A percentile compares a stretch with the other conserved stretches of the same genome.
Conservation (phyloP, 2,329 filamentous ascomycete species). For the Emergomyces orientalis region DNA sequence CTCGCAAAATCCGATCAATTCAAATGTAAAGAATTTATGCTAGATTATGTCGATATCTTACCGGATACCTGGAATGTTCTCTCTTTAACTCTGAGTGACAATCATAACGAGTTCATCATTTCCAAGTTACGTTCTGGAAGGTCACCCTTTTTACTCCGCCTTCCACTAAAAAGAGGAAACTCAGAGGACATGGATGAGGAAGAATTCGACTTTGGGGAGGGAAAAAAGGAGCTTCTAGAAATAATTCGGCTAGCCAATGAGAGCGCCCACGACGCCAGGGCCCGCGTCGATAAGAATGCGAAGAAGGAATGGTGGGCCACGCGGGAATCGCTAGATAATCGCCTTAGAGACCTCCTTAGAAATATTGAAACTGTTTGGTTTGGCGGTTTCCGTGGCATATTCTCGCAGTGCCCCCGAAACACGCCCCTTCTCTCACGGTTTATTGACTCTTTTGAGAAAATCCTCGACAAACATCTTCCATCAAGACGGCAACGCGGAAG, state of each 20-base stretch:
- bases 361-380: constrained; percentile 93
- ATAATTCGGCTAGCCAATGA: constrained; percentile 75
- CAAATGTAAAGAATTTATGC: constrained; percentile 59
- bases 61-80: constrained; percentile 76
- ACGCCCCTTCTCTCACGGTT: constrained; percentile 63
- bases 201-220: constrained; percentile 73
- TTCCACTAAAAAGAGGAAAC: constrained; percentile 75
- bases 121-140: constrained; percentile 70
- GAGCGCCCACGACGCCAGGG: constrained; percentile 64
- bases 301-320: constrained; percentile 85
- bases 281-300: constrained; percentile 63
- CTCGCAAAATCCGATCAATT: constrained; percentile 16
- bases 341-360: constrained; percentile 66
- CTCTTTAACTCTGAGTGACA: constrained; percentile 75
- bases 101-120: constrained; percentile 73
- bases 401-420: constrained; percentile 61
- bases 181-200: constrained; percentile 72
- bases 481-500: constrained; percentile 58
- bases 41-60: constrained; percentile 75
- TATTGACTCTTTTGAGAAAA: constrained; percentile 64
- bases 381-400: constrained; percentile 89
- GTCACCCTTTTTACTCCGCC: constrained; percentile 72
- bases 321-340: constrained; percentile 66
- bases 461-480: constrained; percentile 75
- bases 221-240: constrained; percentile 67